These are phyloP conservation scores for Saccharata proteae DNA, from an alignment of 2,329 filamentous ascomycete genomes.

Conservation along the genomic window DNA sequence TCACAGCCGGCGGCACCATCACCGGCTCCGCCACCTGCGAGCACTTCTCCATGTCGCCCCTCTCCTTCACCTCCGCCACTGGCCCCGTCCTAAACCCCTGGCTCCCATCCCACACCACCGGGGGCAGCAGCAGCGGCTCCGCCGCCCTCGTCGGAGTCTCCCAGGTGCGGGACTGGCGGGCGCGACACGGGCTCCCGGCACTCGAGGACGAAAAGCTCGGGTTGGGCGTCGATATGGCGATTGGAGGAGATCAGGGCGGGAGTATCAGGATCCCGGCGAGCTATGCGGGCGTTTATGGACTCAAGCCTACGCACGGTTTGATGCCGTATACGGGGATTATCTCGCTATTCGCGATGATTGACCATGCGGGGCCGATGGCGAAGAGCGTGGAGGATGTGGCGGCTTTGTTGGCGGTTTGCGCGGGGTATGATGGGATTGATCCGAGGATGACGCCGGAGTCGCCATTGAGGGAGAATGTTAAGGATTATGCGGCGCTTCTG, in stretches of 20 bases:
- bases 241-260: conserved; percentile 59
- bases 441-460: conserved; percentile 30
- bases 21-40: conserved; percentile 36
- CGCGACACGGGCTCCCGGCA: conserved; percentile 11
- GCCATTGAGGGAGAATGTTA: conserved; percentile 23
- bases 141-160: conserved; percentile 20
- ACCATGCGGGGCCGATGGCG: conserved; percentile 35
- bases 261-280: conserved; percentile 60
- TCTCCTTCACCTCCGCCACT: conserved; percentile 32
- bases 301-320: conserved; percentile 59
- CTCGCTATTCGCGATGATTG: conserved; percentile 30
- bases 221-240: conserved; percentile 23
- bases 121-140: conserved; percentile 23
- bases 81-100: conserved; percentile 33
- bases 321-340: conserved; percentile 34
- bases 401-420: conserved; percentile 27
- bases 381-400: conserved; percentile 29
- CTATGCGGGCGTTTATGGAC: conserved; percentile 69
- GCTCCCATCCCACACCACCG: conserved; percentile 22
- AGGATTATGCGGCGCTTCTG: conserved; percentile 22
- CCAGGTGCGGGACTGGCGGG: conserved; percentile 16
- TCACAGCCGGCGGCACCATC: conserved; percentile 31
- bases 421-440: conserved; percentile 35
- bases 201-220: conserved; percentile 15
- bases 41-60: conserved; percentile 32